Conservation (phyloP, 2,329 filamentous ascomycete genomes). For the Neofusicoccum umdonicola region DNA sequence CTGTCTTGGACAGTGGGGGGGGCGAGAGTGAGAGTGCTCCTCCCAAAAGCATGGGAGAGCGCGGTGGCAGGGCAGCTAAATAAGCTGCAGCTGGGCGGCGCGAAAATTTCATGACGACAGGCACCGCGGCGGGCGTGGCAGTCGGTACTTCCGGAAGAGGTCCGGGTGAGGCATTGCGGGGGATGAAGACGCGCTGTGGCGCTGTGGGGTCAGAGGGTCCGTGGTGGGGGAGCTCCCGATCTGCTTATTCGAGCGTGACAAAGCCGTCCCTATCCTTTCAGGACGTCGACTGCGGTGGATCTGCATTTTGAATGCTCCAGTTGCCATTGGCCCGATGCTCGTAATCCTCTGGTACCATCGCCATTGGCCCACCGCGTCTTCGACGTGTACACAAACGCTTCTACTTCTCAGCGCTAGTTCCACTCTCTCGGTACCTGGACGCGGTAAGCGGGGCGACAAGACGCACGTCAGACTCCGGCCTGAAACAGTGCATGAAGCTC, state of each 20-base stretch:
- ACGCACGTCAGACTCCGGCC: not conserved
- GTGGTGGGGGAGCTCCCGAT: not conserved
- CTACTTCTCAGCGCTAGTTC: not conserved
- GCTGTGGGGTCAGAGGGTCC: not conserved
- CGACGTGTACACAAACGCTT: not conserved
- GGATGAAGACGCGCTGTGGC: not conserved
- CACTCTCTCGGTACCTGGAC: not conserved
- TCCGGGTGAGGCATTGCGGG: not conserved
- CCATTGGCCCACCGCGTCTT: too few species aligned
- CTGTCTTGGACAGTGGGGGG: not conserved
- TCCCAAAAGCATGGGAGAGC: not conserved
- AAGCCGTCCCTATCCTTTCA: not conserved
- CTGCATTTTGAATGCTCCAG: not conserved
- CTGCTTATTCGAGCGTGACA: conserved; percentile 7
- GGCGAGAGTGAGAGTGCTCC: not conserved
- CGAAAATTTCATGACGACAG: not conserved
- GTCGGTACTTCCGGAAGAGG: not conserved
- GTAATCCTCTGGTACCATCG: not conserved
- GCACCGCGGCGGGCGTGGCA: not conserved
- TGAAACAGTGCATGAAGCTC: not conserved
- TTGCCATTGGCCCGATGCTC: not conserved
- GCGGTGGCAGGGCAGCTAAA: not conserved
- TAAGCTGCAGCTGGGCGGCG: not conserved
- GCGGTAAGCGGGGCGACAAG: not conserved
- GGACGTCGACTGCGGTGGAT: not conserved